Percentiles rank a stretch among this genome's conserved stretches.
These are phyloP conservation scores for Sphaerosporella brunnea DNA, from an alignment of 495 filamentous ascomycete species.

Conservation along the genomic window DNA sequence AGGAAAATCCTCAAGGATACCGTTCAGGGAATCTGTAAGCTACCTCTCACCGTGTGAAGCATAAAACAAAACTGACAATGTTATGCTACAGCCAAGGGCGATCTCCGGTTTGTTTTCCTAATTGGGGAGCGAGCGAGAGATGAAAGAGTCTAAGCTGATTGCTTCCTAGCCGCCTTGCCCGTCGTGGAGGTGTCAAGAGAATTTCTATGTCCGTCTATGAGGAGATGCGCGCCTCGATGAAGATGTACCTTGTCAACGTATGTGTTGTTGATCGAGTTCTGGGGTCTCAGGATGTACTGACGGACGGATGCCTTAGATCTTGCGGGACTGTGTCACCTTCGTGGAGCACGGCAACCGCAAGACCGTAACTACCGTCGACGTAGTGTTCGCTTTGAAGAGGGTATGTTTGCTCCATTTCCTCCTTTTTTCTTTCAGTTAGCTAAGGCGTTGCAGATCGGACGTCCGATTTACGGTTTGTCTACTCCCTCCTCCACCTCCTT, in stretches of 20 bases:
- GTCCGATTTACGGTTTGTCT: slow-evolving; percentile 26
- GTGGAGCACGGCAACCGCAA: slow-evolving; percentile 36
- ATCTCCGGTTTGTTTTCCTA: not conserved
- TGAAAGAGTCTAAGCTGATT: no score
- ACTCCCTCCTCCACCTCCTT: slow-evolving; percentile 1
- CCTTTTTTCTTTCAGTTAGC: slow-evolving; percentile 1
- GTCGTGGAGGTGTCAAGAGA: slow-evolving; percentile 60
- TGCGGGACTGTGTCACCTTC: slow-evolving; percentile 35
- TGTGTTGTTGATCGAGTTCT: not conserved
- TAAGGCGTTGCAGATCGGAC: slow-evolving; percentile 22
- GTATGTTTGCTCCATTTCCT: no score
- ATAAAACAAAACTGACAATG: no score
- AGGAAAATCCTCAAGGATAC: slow-evolving; percentile 1
- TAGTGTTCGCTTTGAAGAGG: slow-evolving; percentile 43
- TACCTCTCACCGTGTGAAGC: not conserved
- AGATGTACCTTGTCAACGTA: slow-evolving; percentile 37
- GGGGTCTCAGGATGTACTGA: no score
- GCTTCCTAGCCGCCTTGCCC: slow-evolving; percentile 46
- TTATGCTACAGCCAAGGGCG: not conserved
- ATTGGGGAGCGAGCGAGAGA: not conserved
- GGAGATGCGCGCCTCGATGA: slow-evolving; percentile 40
- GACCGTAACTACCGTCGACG: slow-evolving; percentile 48
- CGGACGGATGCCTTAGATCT: slow-evolving; percentile 35
- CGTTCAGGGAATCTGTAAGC: not conserved
- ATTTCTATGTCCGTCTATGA: slow-evolving; percentile 57